phyloP scores from a whole-genome alignment of 177 flowering plant genomes.

The Vitis hybrid region DNA sequence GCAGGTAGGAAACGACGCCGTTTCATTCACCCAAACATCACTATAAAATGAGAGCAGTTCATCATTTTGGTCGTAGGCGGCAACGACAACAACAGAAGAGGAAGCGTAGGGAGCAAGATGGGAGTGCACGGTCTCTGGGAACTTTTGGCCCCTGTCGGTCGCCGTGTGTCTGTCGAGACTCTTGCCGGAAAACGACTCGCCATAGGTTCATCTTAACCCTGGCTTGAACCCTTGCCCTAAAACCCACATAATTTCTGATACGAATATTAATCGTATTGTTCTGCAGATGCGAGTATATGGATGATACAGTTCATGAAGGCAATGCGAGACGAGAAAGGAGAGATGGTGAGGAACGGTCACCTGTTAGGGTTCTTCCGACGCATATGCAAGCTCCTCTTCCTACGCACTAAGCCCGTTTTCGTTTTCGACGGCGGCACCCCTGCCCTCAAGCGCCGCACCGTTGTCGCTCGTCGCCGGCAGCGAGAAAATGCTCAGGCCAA shows the following conservation, averaged over 20 bases:
- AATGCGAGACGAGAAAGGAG: constrained; percentile 95
- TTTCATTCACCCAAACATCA: too few relatives aligned
- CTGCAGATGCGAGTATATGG: constrained; percentile 96
- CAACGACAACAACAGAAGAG: constrained; percentile 1
- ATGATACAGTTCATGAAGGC: constrained; percentile 98
- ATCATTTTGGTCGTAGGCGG: constrained; percentile 15
- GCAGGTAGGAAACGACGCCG: too few relatives aligned
- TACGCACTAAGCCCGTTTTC: constrained; percentile 87
- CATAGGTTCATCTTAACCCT: constrained; percentile 47
- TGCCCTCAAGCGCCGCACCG: constrained; percentile 92
- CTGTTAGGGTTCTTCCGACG: constrained; percentile 87
- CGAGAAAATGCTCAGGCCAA: constrained; percentile 93
- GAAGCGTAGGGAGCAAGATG: constrained; percentile 37
- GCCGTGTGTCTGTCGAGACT: constrained; percentile 96
- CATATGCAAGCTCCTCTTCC: constrained; percentile 87
- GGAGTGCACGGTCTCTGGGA: constrained; percentile 98
- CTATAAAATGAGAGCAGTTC: too few relatives aligned
- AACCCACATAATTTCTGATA: neutral
- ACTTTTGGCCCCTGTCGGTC: constrained; percentile 93
- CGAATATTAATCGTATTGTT: neutral
- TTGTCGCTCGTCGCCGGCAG: constrained; percentile 87
- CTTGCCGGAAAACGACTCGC: constrained; percentile 87
- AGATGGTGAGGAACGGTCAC: constrained; percentile 92
- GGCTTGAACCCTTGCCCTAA: constrained; percentile 27
- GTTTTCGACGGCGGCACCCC: constrained; percentile 97